Base-by-base conservation (phyloP, 83 land plant species). In the Picea mariana region DNA sequence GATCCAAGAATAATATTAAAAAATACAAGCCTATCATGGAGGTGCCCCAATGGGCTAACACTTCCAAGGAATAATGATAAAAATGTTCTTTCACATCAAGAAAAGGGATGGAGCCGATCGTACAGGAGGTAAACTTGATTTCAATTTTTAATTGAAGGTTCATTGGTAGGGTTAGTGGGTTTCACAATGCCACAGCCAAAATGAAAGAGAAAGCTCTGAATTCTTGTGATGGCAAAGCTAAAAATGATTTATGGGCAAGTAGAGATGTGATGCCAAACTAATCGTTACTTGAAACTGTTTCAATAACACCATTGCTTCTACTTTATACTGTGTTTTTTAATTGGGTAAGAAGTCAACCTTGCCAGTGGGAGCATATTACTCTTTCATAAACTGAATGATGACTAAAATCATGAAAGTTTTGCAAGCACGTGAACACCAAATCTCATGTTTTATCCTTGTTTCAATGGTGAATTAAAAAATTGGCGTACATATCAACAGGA, bases 1-100 rank as follows among this genome's bases (percentile, higher is more conserved):
- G 78, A 75, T 75, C 60, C 78, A 75, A 75, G 60, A 75, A 75
- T 75, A 47, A 75, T 75, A 49, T 23, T 75, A 75, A 75, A 75
- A 27, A 75, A 75, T 52, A 47, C 58, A 52, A 47, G 52, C 78
- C 60, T 75, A 75, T 75, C 78, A 75, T 75, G 78, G 78, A 75
- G 78, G 78, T 75, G 44, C 78, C 78, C 78, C 78, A 11, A 27
- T 44, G 49, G 49, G 49, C 49, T 55, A 55, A 76, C 78, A 76
- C 78, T 26, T 15, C 62, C 78, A 76, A 76, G 58, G 62, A 76
- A 55, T 34, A 76, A 76, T 76, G 62, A 76, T 76, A 76, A 52
- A 55, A 61, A 13, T 55, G 18, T 76, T 42, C 58, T 76, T 52
- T 40, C 78, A 23, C 13, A 11, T 12, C 59, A 55, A 55, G 59